A percentile compares a stretch with the other conserved stretches of the same genome.
Conservation (phyloP, 768 basidiomycete species). For the Pulveroboletus sp. region DNA sequence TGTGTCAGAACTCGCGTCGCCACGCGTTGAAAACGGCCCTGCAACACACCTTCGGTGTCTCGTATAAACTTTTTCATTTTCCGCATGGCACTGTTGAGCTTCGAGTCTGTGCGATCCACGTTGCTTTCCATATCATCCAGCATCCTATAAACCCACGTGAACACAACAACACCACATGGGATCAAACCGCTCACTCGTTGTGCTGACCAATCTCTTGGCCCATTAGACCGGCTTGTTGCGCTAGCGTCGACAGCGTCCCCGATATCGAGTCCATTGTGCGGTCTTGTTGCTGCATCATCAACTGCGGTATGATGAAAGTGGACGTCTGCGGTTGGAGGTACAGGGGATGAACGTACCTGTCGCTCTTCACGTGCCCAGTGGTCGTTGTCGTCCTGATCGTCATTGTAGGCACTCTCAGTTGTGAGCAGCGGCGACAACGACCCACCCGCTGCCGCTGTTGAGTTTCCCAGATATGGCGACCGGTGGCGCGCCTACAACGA, state of each 20-base stretch:
- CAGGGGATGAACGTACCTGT: slow-evolving; percentile 49
- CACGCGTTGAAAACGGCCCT: not conserved
- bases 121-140: slow-evolving; percentile 73
- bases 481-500: slow-evolving; percentile 7
- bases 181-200: slow-evolving; percentile 63
- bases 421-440: slow-evolving; percentile 14
- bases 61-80: slow-evolving; percentile 78
- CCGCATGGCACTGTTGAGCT: slow-evolving; percentile 62
- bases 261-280: slow-evolving; percentile 83
- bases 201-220: slow-evolving; percentile 91
- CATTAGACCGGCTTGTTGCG: slow-evolving; percentile 92
- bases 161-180: not conserved
- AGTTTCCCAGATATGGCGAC: slow-evolving; percentile 14
- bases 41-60: slow-evolving; percentile 68
- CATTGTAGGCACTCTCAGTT: slow-evolving; percentile 13
- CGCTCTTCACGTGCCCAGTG: slow-evolving; percentile 88
- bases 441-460: slow-evolving; percentile 17
- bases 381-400: slow-evolving; percentile 61
- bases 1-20: slow-evolving; percentile 3
- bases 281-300: slow-evolving; percentile 89
- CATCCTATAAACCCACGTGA: slow-evolving; percentile 50
- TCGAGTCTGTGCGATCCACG: slow-evolving; percentile 66
- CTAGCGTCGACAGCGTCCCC: slow-evolving; percentile 80
- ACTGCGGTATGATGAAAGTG: slow-evolving; percentile 38
- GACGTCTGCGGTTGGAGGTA: not conserved